phyloP scores from a whole-genome alignment of 352 stramenopile species.

The Pythium myriotylum region DNA sequence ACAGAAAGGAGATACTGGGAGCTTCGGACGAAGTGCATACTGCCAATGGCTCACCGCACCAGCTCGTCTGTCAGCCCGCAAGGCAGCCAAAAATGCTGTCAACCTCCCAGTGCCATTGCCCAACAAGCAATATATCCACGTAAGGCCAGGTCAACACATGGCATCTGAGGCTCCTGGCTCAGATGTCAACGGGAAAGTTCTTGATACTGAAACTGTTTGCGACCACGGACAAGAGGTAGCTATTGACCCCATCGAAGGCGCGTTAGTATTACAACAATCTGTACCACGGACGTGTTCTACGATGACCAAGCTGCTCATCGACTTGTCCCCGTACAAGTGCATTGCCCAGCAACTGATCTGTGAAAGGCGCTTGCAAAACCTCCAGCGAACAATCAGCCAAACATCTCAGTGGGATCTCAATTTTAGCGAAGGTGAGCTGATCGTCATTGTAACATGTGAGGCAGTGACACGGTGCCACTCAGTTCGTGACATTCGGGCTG shows the following conservation, averaged over 20 bases:
- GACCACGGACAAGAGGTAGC: too few relatives aligned
- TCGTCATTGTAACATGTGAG: neutral
- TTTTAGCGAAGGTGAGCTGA: neutral
- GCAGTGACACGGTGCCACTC: neutral
- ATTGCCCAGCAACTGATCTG: neutral
- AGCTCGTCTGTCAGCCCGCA: too few relatives aligned
- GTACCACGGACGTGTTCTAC: neutral
- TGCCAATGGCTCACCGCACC: neutral
- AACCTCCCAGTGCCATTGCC: too few relatives aligned
- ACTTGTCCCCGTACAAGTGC: neutral
- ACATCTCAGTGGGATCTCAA: constrained; percentile 2
- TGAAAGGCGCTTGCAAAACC: neutral
- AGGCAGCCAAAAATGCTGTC: too few relatives aligned
- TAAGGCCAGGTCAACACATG: too few relatives aligned
- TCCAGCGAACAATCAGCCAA: constrained; percentile 3
- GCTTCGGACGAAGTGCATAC: neutral
- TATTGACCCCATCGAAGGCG: too few relatives aligned
- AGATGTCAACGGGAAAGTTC: too few relatives aligned
- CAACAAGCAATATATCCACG: too few relatives aligned
- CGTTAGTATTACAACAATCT: too few relatives aligned
- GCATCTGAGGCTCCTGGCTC: too few relatives aligned
- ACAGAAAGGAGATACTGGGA: too few relatives aligned
- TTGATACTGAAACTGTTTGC: too few relatives aligned
- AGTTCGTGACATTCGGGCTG: constrained; percentile 1
- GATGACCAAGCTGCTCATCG: neutral